A percentile compares a stretch with the other conserved stretches of the same genome.
phyloP scores from a whole-genome alignment of 441 rosid genomes.

The Jatropha multifida region DNA sequence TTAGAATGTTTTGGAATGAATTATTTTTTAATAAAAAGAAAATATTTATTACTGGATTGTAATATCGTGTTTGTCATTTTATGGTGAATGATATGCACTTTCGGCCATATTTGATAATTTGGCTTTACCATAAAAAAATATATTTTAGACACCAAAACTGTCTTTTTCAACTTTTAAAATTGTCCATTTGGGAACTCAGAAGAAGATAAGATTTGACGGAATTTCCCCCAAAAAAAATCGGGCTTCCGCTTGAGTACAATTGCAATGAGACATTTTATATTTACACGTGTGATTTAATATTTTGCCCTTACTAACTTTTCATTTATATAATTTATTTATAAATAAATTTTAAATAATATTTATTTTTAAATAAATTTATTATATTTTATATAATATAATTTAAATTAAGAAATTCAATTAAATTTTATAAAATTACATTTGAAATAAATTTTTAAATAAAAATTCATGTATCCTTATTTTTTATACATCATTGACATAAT shows the following conservation, averaged over 20 bases:
- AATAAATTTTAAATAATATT: no score
- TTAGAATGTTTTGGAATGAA: background rate
- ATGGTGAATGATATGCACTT: background rate
- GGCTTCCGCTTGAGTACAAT: background rate
- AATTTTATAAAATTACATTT: no score
- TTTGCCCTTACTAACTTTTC: no score
- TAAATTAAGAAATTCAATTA: no score
- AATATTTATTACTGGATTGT: background rate
- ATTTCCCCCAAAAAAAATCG: background rate
- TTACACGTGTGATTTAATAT: no score
- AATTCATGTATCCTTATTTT: no score
- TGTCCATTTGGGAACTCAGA: background rate
- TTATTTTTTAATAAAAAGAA: background rate
- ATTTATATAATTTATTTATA: no score
- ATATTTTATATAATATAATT: no score
- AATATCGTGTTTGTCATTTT: background rate
- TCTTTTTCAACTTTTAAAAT: conserved; percentile 1
- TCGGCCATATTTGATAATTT: conserved; percentile 7
- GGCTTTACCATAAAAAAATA: background rate
- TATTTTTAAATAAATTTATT: no score
- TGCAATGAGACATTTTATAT: no score
- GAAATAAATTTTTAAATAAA: no score
- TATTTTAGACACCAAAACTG: background rate
- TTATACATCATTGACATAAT: no score
- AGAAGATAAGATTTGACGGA: background rate